Conservation (phyloP, 192 early-diverging fungal genomes). For the Pecoramyces ruminantium region DNA sequence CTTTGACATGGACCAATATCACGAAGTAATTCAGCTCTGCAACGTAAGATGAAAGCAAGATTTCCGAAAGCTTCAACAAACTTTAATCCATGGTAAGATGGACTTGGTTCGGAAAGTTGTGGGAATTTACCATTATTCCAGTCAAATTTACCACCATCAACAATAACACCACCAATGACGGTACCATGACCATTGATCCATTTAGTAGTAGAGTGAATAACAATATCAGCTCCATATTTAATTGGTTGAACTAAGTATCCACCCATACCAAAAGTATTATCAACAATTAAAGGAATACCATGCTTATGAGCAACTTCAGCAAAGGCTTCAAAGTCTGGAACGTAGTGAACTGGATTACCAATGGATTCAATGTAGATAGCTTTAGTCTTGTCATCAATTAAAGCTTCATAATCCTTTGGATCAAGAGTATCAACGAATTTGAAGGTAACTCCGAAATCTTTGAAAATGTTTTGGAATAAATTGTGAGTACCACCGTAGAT, state of each 20-base stretch:
- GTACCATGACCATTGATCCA: constrained; percentile 85
- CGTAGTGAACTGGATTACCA: constrained; percentile 78
- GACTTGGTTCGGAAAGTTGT: constrained; percentile 64
- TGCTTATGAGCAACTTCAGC: constrained; percentile 61
- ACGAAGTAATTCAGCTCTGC: constrained; percentile 68
- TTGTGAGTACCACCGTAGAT: constrained; percentile 14
- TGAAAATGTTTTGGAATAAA: constrained; percentile 4
- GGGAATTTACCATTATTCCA: constrained; percentile 86
- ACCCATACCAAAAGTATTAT: constrained; percentile 92
- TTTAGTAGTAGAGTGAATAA: constrained; percentile 78
- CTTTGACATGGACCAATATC: constrained; percentile 71
- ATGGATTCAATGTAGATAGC: constrained; percentile 82
- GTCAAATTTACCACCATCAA: constrained; percentile 73
- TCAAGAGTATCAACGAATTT: constrained; percentile 58
- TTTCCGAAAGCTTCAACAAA: constrained; percentile 51
- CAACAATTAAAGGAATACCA: constrained; percentile 80
- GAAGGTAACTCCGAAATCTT: constrained; percentile 60
- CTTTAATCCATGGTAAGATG: constrained; percentile 69
- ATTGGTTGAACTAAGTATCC: constrained; percentile 62
- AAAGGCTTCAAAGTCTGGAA: constrained; percentile 72
- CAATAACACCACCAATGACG: constrained; percentile 75
- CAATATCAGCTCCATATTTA: constrained; percentile 89
- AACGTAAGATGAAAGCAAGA: constrained; percentile 54
- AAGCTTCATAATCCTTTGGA: constrained; percentile 49
- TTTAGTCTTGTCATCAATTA: constrained; percentile 82